These are phyloP conservation scores for Lichtheimia hyalospora DNA, from an alignment of 371 early-diverging fungal species.

Conservation along the genomic window DNA sequence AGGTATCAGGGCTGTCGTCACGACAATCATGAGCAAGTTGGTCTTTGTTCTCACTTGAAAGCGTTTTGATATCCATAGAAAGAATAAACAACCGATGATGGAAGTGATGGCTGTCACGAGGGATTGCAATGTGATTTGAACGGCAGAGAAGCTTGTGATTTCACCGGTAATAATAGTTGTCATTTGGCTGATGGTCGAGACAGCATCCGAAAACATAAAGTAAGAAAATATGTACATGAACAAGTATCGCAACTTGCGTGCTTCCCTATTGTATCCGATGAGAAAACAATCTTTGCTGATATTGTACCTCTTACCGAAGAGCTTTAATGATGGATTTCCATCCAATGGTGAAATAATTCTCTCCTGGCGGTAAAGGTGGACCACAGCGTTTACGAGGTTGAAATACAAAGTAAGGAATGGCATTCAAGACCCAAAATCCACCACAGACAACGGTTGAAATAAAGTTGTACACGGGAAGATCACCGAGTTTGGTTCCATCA, in stretches of 20 bases:
- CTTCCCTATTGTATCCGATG: slow-evolving; percentile 33
- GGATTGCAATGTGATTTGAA: slow-evolving; percentile 40
- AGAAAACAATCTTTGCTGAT: neutral
- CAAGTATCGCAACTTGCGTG: slow-evolving; percentile 44
- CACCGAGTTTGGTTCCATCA: slow-evolving; percentile 31
- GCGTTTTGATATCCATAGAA: slow-evolving; percentile 34
- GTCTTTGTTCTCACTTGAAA: slow-evolving; percentile 43
- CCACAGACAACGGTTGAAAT: slow-evolving; percentile 48
- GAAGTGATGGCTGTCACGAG: slow-evolving; percentile 45
- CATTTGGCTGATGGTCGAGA: slow-evolving; percentile 53
- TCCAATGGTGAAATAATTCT: slow-evolving; percentile 43
- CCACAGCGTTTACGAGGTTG: slow-evolving; percentile 40
- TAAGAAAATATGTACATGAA: slow-evolving; percentile 58
- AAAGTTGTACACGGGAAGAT: slow-evolving; percentile 43
- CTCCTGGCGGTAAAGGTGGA: slow-evolving; percentile 27
- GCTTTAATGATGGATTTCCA: slow-evolving; percentile 46
- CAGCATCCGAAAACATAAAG: slow-evolving; percentile 62
- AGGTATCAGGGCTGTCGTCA: slow-evolving; percentile 31
- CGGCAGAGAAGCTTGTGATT: slow-evolving; percentile 38
- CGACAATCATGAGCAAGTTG: slow-evolving; percentile 35
- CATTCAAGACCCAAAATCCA: slow-evolving; percentile 42
- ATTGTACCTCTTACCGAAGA: slow-evolving; percentile 20
- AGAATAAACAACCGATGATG: slow-evolving; percentile 48
- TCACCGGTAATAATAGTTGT: slow-evolving; percentile 40
- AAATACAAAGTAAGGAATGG: slow-evolving; percentile 47